phyloP scores from a whole-genome alignment of 495 filamentous ascomycete species.

The Penicillium soppii region DNA sequence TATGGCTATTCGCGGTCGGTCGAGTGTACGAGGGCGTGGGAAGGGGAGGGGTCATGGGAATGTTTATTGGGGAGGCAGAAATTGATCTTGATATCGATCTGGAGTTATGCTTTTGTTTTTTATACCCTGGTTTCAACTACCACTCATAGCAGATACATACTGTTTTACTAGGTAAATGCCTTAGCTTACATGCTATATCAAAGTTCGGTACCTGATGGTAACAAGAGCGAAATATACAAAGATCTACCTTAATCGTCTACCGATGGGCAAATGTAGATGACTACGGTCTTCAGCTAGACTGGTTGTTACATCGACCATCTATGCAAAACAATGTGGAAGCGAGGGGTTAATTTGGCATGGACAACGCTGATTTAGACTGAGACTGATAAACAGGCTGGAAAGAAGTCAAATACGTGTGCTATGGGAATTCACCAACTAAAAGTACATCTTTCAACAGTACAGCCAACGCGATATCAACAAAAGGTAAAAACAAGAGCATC shows the following conservation, averaged over 20 bases:
- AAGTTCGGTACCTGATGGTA: too few species aligned
- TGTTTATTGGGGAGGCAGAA: slow-evolving; percentile 14
- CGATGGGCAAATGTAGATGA: too few species aligned
- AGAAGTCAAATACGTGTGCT: neutral
- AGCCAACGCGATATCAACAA: slow-evolving; percentile 3
- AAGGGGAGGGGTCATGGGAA: slow-evolving; percentile 10
- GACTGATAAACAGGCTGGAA: neutral
- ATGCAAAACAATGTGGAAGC: neutral
- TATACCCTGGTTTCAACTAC: too few species aligned
- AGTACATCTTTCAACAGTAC: slow-evolving; percentile 24
- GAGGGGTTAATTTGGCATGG: neutral
- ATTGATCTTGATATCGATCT: neutral
- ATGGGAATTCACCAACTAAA: slow-evolving; percentile 9
- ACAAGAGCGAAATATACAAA: too few species aligned
- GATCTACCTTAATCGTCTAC: too few species aligned
- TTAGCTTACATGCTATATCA: too few species aligned
- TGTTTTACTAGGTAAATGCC: too few species aligned
- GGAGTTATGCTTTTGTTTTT: too few species aligned
- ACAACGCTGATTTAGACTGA: neutral
- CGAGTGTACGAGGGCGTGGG: slow-evolving; percentile 22
- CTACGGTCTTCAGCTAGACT: too few species aligned
- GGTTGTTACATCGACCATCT: neutral
- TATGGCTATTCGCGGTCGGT: slow-evolving; percentile 33
- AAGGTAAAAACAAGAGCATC: neutral
- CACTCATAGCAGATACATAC: too few species aligned